Evolutionary conservation across 176 grass and related monocot genomes (phyloP).

Genomic region (Alloteropsis semialata): DNA sequence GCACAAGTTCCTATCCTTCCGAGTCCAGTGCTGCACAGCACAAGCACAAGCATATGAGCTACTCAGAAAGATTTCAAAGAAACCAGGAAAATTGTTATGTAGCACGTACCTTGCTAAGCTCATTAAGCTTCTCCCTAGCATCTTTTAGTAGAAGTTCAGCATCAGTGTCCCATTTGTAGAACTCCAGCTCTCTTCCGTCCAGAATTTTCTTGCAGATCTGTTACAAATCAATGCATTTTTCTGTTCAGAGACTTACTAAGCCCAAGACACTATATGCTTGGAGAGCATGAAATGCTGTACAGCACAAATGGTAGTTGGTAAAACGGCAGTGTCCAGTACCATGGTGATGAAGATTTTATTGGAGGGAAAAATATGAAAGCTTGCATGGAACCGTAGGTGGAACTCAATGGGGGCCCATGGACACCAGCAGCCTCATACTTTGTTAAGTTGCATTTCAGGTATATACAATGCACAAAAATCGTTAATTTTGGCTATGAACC

Average conservation of each 20-base stretch:
- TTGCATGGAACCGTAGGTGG: neutral
- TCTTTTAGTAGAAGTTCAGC: constrained; percentile 65
- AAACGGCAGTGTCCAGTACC: neutral
- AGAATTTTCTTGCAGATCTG: constrained; percentile 72
- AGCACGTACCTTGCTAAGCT: constrained; percentile 65
- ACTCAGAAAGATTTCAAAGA: constrained; percentile 14
- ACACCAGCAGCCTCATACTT: neutral
- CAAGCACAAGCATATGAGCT: neutral
- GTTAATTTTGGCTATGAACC: neutral
- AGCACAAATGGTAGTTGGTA: neutral
- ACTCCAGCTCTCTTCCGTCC: constrained; percentile 69
- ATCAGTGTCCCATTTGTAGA: constrained; percentile 89
- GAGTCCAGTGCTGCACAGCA: constrained; percentile 75
- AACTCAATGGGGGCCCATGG: neutral
- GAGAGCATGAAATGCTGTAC: neutral
- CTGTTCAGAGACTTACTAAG: constrained; percentile 22
- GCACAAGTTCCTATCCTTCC: constrained; percentile 79
- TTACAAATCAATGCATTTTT: constrained; percentile 5
- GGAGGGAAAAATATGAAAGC: neutral
- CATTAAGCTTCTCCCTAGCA: constrained; percentile 73
- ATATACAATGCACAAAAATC: neutral
- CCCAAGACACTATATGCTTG: neutral
- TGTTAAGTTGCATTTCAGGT: neutral
- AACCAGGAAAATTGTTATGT: neutral
- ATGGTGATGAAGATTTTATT: neutral